phyloP scores from a whole-genome alignment of 805 yeast species.

The Cyberlindnera meyerae region DNA sequence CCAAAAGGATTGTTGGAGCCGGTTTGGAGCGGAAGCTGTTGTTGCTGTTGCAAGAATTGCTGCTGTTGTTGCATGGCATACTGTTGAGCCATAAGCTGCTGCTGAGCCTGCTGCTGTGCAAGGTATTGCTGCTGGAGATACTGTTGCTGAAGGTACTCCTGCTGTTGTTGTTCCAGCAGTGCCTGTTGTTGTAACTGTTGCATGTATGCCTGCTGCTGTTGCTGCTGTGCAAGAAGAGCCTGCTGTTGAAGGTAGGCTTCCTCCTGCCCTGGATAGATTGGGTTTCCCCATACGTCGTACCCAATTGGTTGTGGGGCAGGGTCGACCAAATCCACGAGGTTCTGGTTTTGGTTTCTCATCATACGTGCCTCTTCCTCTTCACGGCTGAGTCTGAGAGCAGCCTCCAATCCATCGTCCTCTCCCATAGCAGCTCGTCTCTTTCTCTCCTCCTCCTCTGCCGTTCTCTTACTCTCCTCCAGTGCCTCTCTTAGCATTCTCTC shows the following conservation, averaged over 20 bases:
- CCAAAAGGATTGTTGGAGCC: constrained; percentile 84
- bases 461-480: constrained; percentile 68
- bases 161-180: constrained; percentile 25
- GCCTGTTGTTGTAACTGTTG: constrained; percentile 30
- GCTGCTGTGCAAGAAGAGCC: constrained; percentile 15
- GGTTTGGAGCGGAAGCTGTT: constrained; percentile 52
- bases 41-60: constrained; percentile 18
- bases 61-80: constrained; percentile 9
- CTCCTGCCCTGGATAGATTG: constrained; percentile 20
- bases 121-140: constrained; percentile 36
- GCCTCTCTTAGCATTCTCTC: constrained; percentile 81
- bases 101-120: constrained; percentile 16
- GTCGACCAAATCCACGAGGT: constrained; percentile 48
- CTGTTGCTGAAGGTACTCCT: constrained; percentile 28
- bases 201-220: constrained; percentile 24
- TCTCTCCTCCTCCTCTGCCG: constrained; percentile 80
- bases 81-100: constrained; percentile 15
- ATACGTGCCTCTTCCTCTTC: constrained; percentile 74
- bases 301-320: constrained; percentile 27
- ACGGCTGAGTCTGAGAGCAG: constrained; percentile 64
- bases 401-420: constrained; percentile 49
- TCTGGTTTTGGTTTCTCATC: constrained; percentile 39
- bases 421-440: constrained; percentile 42
- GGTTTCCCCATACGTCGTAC: constrained; percentile 28
- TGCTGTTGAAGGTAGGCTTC: constrained; percentile 15